Evolutionary conservation across 177 flowering plant genomes (phyloP).

Genomic region (Vitis hybrid): DNA sequence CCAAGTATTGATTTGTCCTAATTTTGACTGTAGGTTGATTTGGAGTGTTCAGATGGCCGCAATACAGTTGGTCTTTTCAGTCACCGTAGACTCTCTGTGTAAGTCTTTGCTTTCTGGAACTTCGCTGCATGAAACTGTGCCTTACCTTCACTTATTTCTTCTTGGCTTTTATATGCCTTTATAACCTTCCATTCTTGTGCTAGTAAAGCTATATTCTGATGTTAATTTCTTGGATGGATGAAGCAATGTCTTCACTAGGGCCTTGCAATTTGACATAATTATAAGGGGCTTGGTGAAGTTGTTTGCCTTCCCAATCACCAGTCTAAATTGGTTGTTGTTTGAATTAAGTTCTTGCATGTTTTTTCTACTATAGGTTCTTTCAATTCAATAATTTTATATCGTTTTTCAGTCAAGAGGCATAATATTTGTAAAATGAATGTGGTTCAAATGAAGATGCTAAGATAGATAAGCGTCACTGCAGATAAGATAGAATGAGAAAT

Average conservation of each 20-base stretch:
- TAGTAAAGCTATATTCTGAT: background rate
- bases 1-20: background rate
- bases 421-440: too few relatives aligned
- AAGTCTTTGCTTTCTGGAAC: slow-evolving; percentile 24
- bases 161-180: background rate
- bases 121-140: slow-evolving; percentile 2
- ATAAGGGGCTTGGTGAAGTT: too few relatives aligned
- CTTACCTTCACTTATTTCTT: slow-evolving; percentile 1
- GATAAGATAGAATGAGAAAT: too few relatives aligned
- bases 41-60: slow-evolving; percentile 82
- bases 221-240: background rate
- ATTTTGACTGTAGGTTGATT: slow-evolving; percentile 65
- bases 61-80: slow-evolving; percentile 64
- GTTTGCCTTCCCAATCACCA: too few relatives aligned
- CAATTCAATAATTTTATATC: too few relatives aligned
- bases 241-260: background rate
- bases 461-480: too few relatives aligned
- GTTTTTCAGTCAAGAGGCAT: too few relatives aligned
- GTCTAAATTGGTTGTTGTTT: too few relatives aligned
- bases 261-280: too few relatives aligned
- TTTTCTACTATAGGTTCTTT: too few relatives aligned
- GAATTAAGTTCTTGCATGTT: too few relatives aligned
- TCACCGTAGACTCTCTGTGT: slow-evolving; percentile 82
- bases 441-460: too few relatives aligned
- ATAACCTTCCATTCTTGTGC: background rate